Evolutionary conservation across 108 stramenopile genomes (phyloP), one percentile per base, ranked within the genome.

Genomic region (Pseudonitzschia multiseries): DNA sequence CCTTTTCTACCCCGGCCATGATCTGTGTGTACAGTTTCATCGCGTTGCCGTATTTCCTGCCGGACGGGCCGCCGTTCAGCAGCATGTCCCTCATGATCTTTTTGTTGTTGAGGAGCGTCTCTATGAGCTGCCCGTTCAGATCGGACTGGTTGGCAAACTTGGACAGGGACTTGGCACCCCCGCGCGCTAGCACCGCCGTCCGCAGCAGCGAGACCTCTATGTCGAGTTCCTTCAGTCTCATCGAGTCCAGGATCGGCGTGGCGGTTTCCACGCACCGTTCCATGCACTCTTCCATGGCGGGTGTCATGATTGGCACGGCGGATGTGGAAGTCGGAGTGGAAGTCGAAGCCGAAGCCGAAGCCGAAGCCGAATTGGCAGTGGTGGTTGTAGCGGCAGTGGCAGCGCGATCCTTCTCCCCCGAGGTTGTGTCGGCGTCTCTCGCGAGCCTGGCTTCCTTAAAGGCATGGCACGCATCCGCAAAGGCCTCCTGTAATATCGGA

Each of bases 1-100:
- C 73, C 65, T 83, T 68, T 63, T 79, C 65, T 6, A 56, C 42
- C 36, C 67, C 57, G 14, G 68, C 75, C 73, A 86, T 69, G 31
- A 79, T 79, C 21, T 79, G 75, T 0, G 68, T 73, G 54, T 79
- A 77, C 14, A 79, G 22, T 36, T 80, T 74, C 75, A 84, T 73
- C 53, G 74, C 73, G 24, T 75, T 65, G 43, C 83, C 83, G 46
- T 65, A 84, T 17, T 74, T 57, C 27, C 72, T 77, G n/a, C 68
- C 68, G 15, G 41, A 62, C 10, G 80, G 76, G 14, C 83, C 83
- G 15, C 75, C 74, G 5, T 78, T 71, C 57, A 75, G 43, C 17
- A 84, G 24, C 66, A 84, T 73, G 14, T 75, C 73, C 56, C 68
- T 72, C 75, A 81, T 79, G 27, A 84, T 74, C 27, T 73, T 75